Base-by-base conservation (phyloP, 2,329 filamentous ascomycete species). In the Calonectria crousiana region DNA sequence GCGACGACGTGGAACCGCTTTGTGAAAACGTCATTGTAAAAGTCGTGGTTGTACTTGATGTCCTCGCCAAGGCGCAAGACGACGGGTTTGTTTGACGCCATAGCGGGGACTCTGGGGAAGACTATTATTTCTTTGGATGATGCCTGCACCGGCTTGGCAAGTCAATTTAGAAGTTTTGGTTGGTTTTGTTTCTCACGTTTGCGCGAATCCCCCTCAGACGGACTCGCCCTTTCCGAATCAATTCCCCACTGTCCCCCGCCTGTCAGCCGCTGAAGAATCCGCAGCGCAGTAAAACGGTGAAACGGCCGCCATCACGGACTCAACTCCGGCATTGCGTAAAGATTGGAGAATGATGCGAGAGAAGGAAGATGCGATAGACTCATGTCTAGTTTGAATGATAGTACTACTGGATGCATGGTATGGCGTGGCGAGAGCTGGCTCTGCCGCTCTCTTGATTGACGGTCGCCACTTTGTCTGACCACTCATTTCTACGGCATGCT, bases 41-140 rank as follows among this genome's bases (percentile, higher is more conserved):
- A 82, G 1, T 86, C 83, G 51, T 85, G 83, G 73, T 88, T 88
- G 79, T 88, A 88, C 73, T 87, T 86, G 74, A 89, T 88, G 23
- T 84, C 82, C 38, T 87, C 86, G 34, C 87, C 88, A 14, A 89
- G 77, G 18, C 77, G 77, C 16, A 78, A 66, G 10, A 78, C 74
- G 13, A 75, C 67, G 0, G 77, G 77, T 6, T 78, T 78, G 26
- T 52, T 73, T 14, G 72, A 60, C 14, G 74, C 13, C 76, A 78
- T 78, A 14, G 14, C 3, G 34, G 9, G 23, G 16, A n/a, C 5
- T 34, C n/a, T 41, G 11, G 34, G 13, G n/a, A 11, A 28, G 0
- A n/a, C 16, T 28, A 26, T 62, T 41, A 20, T 11, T 62, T 28
- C 26, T 38, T 36, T 53, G 16, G 26, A 58, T 11, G 23, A 28